Evolutionary conservation across 148 eudicot species (phyloP).

Genomic region (Rhododendron molle): DNA sequence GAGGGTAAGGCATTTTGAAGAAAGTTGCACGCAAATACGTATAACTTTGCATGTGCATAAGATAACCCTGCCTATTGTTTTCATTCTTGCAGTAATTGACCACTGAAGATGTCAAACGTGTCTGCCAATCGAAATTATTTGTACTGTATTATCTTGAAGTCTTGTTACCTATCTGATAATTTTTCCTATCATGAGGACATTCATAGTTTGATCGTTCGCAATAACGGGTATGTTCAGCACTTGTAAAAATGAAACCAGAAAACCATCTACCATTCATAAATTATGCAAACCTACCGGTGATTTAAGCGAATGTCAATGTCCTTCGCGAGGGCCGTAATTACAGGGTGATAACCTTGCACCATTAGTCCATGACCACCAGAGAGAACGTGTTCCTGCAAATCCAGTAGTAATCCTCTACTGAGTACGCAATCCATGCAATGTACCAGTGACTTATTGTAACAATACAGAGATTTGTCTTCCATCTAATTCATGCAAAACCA

Average conservation of each 20-base stretch:
- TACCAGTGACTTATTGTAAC: neutral
- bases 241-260: neutral
- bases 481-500: neutral
- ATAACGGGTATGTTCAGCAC: neutral
- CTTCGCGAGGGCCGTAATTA: slow-evolving; percentile 76
- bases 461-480: neutral
- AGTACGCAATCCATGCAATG: slow-evolving; percentile 9
- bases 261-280: neutral
- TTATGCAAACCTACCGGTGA: slow-evolving; percentile 55
- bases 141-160: neutral
- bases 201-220: neutral
- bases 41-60: neutral
- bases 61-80: neutral
- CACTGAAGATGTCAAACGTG: neutral
- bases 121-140: neutral
- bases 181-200: neutral
- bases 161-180: neutral
- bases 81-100: neutral
- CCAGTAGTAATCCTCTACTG: neutral
- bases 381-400: slow-evolving; percentile 86
- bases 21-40: neutral
- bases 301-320: slow-evolving; percentile 74
- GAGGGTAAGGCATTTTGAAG: neutral
- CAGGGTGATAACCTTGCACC: slow-evolving; percentile 89
- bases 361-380: slow-evolving; percentile 98